Conservation (phyloP, 805 yeast species). For the Blastobotrys peoriensis region DNA sequence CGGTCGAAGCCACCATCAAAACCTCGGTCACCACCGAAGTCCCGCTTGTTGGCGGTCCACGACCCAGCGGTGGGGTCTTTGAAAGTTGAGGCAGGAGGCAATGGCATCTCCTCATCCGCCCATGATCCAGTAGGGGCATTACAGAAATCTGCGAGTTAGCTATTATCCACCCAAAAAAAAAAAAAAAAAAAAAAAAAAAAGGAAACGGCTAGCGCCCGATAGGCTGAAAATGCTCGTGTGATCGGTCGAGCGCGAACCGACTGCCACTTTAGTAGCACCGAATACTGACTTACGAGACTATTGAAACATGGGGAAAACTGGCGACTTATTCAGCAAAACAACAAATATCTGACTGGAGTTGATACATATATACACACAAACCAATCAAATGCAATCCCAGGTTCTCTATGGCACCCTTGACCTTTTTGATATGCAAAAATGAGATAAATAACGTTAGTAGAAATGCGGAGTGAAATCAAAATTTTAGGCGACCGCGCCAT, state of each 20-base stretch:
- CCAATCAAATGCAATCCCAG: not conserved
- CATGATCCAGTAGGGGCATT: constrained; percentile 45
- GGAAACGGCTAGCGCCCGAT: not conserved
- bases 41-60: constrained; percentile 4
- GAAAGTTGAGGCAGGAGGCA: constrained; percentile 4
- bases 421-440: too few species aligned
- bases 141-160: constrained; percentile 11
- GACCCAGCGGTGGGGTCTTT: constrained; percentile 1
- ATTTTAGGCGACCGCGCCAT: not conserved
- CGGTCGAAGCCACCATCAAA: constrained; percentile 16
- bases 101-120: constrained; percentile 68
- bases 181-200: not conserved
- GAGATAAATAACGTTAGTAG: not conserved
- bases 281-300: not conserved
- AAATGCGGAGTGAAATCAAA: not conserved
- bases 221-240: too few species aligned
- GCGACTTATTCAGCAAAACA: constrained; percentile 18
- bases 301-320: not conserved
- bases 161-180: too few species aligned
- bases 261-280: too few species aligned
- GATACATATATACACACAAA: constrained; percentile 1
- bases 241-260: too few species aligned
- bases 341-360: constrained; percentile 46
- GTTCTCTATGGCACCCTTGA: too few species aligned
- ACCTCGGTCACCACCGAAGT: not conserved